Base-by-base conservation (phyloP, 805 yeast genomes). In the Candida glaebosa region DNA sequence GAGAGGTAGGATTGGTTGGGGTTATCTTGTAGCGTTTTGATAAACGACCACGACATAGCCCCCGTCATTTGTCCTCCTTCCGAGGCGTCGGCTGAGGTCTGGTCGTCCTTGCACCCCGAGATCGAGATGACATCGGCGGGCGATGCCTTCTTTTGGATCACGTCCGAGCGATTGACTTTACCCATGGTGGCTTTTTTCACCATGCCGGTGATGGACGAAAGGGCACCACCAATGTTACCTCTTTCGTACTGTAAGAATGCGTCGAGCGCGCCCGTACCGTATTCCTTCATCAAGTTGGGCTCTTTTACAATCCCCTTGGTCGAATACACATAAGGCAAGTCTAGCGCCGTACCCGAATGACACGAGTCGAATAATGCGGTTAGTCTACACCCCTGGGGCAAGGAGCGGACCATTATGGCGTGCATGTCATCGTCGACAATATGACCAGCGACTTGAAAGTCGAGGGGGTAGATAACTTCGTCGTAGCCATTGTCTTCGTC, bases 261-360 rank as follows among this genome's bases (percentile, higher is more conserved):
- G 18, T 48, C 43, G 25, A 65, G 45, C 3, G 65, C 67, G 28
- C 60, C 69, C 16, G 49, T 37, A n/a, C 70, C 70, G 7, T 67
- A 65, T 32, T 64, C 67, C 49, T 65, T 65, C 46, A 51, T 49
- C 34, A 63, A 48, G 46, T 58, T 65, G 2, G 71, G 71, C 41
- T 65, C 70, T 47, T 65, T 65, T 26, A 65, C 58, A 15, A 65
- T 54, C n/a, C 71, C 71, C 49, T 65, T 65, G 20, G 71, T 65
- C 17, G 65, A 59, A 46, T 65, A 65, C 22, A 65, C 69, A 45
- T 58, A 65, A 5, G 71, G 71, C 41, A 65, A 53, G 48, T 65
- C 71, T 41, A 65, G 54, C 0, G 69, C 70, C 26, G 71, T 63
- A 19, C 71, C 71, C 10, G 70, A 65, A 46, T 65, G 71, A 46